Conservation (phyloP, 139 green algal genomes). For the Tetradesmus obliquus region DNA sequence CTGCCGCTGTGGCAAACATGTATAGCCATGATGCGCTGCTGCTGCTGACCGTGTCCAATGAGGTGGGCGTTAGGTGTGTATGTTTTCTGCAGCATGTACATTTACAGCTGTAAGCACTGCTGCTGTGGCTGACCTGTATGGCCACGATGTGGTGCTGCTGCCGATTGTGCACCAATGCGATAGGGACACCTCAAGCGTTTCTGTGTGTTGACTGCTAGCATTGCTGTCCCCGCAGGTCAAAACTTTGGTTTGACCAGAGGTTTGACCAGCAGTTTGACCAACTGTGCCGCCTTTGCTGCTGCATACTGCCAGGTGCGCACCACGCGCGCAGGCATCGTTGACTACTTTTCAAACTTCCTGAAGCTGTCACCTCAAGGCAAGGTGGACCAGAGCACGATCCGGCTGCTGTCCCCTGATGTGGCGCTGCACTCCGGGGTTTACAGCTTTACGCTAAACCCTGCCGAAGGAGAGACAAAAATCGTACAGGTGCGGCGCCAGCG, state of each 20-base stretch:
- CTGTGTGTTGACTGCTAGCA: too few species aligned
- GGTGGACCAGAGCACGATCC: constrained; percentile 39
- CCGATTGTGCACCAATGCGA: constrained; percentile 43
- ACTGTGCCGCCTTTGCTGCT: too few species aligned
- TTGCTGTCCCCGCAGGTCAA: too few species aligned
- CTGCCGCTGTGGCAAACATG: too few species aligned
- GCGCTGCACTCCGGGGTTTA: constrained; percentile 44
- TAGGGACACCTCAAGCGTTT: too few species aligned
- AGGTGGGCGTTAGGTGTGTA: too few species aligned
- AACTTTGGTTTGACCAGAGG: too few species aligned
- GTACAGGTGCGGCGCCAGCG: constrained; percentile 2
- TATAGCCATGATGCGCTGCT: constrained; percentile 43
- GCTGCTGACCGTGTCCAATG: constrained; percentile 48
- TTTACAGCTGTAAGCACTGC: too few species aligned
- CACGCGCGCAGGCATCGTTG: constrained; percentile 18
- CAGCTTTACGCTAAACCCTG: constrained; percentile 32
- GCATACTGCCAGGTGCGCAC: not conserved
- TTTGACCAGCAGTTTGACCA: too few species aligned
- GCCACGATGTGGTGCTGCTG: constrained; percentile 42
- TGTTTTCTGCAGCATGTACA: too few species aligned
- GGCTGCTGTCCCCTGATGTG: constrained; percentile 25
- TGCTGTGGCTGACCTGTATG: constrained; percentile 40
- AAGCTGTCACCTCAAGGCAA: constrained; percentile 30
- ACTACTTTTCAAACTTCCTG: constrained; percentile 47
- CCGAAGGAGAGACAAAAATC: constrained; percentile 7